These are phyloP conservation scores for Plasmodium coatneyi DNA, from an alignment of 169 alveolate species.

Conservation along the genomic window DNA sequence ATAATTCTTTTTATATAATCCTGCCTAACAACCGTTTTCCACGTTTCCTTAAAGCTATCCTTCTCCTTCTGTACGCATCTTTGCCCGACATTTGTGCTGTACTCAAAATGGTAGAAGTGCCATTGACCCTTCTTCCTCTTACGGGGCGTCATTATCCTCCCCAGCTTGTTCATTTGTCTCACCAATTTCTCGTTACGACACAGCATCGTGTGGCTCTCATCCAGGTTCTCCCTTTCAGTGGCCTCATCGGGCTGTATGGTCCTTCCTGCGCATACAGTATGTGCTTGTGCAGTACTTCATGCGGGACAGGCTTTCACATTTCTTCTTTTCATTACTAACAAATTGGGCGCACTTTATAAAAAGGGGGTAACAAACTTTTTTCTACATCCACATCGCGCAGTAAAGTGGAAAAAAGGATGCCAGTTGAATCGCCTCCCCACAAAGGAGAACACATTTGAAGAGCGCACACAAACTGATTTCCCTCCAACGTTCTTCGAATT, in stretches of 20 bases:
- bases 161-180: neutral
- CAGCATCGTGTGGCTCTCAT: neutral
- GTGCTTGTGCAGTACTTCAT: neutral
- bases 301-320: neutral
- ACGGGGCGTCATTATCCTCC: neutral
- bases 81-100: slow-evolving; percentile 1
- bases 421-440: neutral
- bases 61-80: neutral
- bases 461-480: neutral
- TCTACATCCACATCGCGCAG: neutral
- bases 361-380: neutral
- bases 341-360: neutral
- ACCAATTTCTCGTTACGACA: neutral
- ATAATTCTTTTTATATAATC: slow-evolving; percentile 30
- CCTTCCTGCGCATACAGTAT: neutral
- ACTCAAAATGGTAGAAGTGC: neutral
- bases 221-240: neutral
- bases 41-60: slow-evolving; percentile 14
- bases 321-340: neutral
- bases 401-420: neutral
- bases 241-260: neutral
- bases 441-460: neutral
- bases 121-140: neutral
- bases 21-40: slow-evolving; percentile 27
- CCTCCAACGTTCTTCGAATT: neutral